These are phyloP conservation scores for Crithidia acanthocephali DNA, from an alignment of 208 protist genomes.

Conservation along the genomic window DNA sequence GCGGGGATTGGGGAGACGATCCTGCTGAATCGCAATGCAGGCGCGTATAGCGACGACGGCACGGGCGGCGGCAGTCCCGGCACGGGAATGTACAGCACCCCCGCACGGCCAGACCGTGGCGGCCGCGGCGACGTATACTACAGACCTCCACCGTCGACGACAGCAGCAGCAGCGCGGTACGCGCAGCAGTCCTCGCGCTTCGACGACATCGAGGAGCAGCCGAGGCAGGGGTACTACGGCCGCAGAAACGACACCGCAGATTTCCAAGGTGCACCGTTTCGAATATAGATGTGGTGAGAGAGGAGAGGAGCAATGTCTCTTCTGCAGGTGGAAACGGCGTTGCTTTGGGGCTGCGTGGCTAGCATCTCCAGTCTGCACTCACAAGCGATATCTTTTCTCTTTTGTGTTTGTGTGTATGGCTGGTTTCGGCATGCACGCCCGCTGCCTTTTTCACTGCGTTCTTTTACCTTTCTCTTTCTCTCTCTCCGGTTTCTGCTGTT, in stretches of 20 bases:
- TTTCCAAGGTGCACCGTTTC: neutral
- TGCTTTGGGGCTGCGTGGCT: too few relatives aligned
- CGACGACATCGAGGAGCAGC: conserved; percentile 14
- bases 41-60: conserved; percentile 12
- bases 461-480: too few relatives aligned
- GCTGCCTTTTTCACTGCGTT: too few relatives aligned
- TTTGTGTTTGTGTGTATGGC: too few relatives aligned
- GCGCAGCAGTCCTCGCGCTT: conserved; percentile 1
- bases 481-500: too few relatives aligned
- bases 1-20: conserved; percentile 19
- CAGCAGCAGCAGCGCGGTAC: conserved; percentile 21
- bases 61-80: neutral
- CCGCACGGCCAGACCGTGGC: neutral
- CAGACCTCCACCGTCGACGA: conserved; percentile 18
- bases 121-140: conserved; percentile 20
- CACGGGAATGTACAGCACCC: conserved; percentile 8
- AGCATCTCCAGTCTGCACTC: too few relatives aligned
- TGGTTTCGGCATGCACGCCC: too few relatives aligned
- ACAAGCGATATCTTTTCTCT: too few relatives aligned
- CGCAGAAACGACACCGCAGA: neutral
- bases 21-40: conserved; percentile 24
- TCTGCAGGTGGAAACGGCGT: too few relatives aligned
- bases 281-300: conserved; percentile 34
- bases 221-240: conserved; percentile 13
- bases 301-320: too few relatives aligned